These are phyloP conservation scores for Triglochin maritima DNA, from an alignment of 106 monocot species.

Conservation along the genomic window DNA sequence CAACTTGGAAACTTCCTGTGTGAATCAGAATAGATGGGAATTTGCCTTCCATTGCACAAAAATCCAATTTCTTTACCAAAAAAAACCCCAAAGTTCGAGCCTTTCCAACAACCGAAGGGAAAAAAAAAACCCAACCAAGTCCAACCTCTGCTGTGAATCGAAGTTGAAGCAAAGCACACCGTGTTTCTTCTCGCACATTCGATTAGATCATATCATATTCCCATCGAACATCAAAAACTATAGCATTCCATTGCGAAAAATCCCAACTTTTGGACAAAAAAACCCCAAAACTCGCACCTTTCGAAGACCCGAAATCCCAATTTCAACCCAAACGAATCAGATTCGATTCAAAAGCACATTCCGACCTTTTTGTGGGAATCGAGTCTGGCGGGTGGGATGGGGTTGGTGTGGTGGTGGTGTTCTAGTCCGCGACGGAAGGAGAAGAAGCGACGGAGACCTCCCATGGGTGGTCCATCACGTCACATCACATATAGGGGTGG, in stretches of 20 bases:
- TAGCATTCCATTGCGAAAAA: not conserved
- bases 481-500: not conserved
- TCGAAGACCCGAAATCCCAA: constrained; percentile 31
- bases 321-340: constrained; percentile 15
- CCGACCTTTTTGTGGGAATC: not conserved
- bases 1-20: no score
- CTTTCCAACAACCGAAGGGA: no score
- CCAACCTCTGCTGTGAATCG: no score
- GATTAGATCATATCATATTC: no score
- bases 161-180: no score
- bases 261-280: not conserved
- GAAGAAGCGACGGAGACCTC: constrained; percentile 47
- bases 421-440: constrained; percentile 18
- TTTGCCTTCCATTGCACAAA: no score
- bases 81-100: no score
- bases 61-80: no score
- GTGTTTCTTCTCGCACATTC: no score
- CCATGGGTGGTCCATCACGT: constrained; percentile 27
- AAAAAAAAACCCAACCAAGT: no score
- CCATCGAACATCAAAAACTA: not conserved
- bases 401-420: constrained; percentile 7
- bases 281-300: constrained; percentile 9
- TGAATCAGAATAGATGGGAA: no score
- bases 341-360: constrained; percentile 3
- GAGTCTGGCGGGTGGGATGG: not conserved